Conservation (phyloP, 2,329 filamentous ascomycete species). For the Hypoxylon sp. region DNA sequence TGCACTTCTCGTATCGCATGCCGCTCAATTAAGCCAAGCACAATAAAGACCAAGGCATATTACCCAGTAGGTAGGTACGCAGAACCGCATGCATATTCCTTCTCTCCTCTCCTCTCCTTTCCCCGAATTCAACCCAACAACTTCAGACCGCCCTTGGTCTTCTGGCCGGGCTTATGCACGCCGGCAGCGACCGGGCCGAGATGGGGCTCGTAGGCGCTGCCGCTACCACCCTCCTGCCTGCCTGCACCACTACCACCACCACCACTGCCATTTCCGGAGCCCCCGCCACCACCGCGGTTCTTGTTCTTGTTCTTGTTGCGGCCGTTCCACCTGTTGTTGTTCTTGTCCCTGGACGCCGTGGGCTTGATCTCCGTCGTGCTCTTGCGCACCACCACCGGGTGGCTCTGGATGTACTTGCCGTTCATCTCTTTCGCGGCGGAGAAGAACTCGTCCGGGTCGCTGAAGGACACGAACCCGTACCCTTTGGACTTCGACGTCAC, state of each 20-base stretch:
- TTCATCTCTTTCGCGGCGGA: constrained; percentile 97
- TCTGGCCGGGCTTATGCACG: constrained; percentile 71
- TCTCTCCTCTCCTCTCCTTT: neutral
- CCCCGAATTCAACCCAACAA: constrained; percentile 67
- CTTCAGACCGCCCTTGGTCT: constrained; percentile 74
- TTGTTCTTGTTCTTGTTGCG: constrained; percentile 50
- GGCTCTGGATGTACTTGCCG: constrained; percentile 98
- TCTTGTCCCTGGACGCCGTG: constrained; percentile 70
- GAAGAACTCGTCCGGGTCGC: constrained; percentile 96
- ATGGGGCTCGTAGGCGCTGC: constrained; percentile 64
- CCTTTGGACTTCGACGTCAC: constrained; percentile 95
- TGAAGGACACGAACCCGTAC: constrained; percentile 96
- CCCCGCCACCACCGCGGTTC: constrained; percentile 51
- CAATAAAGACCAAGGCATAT: neutral
- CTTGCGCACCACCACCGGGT: constrained; percentile 88
- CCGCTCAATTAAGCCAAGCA: constrained; percentile 6
- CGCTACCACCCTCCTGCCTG: constrained; percentile 43
- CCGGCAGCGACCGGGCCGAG: constrained; percentile 65
- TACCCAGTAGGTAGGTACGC: neutral
- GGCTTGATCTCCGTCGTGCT: constrained; percentile 93
- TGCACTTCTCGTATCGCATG: constrained; percentile 17
- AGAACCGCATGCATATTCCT: constrained; percentile 4
- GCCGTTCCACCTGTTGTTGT: constrained; percentile 46
- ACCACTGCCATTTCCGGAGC: constrained; percentile 47
- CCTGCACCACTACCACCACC: constrained; percentile 47